Evolutionary conservation across 805 yeast species (phyloP).

Genomic region (Candida silvicultrix): DNA sequence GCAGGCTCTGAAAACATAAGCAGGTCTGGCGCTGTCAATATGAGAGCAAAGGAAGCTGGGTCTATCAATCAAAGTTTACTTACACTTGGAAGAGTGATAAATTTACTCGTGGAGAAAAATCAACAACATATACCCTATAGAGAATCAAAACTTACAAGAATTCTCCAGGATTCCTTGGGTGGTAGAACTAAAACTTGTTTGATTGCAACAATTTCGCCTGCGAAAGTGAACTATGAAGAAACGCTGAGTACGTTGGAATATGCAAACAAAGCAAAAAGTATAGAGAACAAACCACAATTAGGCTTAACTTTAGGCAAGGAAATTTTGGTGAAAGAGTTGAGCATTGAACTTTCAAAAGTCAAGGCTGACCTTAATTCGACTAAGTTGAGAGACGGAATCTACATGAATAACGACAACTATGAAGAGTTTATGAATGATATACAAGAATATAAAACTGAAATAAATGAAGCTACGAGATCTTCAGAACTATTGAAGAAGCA

Average conservation of each 20-base stretch:
- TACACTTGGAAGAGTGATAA: slow-evolving; percentile 86
- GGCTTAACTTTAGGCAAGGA: slow-evolving; percentile 51
- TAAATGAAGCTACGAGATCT: slow-evolving; percentile 38
- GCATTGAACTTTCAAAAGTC: slow-evolving; percentile 39
- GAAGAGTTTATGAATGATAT: slow-evolving; percentile 41
- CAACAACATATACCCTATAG: slow-evolving; percentile 76
- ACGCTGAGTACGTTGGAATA: slow-evolving; percentile 82
- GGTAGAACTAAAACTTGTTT: slow-evolving; percentile 84
- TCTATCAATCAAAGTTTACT: slow-evolving; percentile 83
- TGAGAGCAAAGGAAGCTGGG: slow-evolving; percentile 90
- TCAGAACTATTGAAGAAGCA: slow-evolving; percentile 34
- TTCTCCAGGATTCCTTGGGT: slow-evolving; percentile 77
- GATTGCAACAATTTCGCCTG: slow-evolving; percentile 85
- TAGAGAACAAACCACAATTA: slow-evolving; percentile 65
- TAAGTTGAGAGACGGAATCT: slow-evolving; percentile 58
- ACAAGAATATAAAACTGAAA: slow-evolving; percentile 43
- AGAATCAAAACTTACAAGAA: slow-evolving; percentile 70
- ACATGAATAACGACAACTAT: slow-evolving; percentile 54
- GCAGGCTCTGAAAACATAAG: slow-evolving; percentile 93
- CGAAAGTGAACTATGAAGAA: slow-evolving; percentile 69
- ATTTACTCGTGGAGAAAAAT: slow-evolving; percentile 55
- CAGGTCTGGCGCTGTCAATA: slow-evolving; percentile 81
- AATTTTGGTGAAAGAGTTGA: slow-evolving; percentile 38
- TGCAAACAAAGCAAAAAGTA: slow-evolving; percentile 81
- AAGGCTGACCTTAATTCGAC: slow-evolving; percentile 59